Conservation (phyloP, 768 basidiomycete genomes). For the Collybiopsis luxurians region DNA sequence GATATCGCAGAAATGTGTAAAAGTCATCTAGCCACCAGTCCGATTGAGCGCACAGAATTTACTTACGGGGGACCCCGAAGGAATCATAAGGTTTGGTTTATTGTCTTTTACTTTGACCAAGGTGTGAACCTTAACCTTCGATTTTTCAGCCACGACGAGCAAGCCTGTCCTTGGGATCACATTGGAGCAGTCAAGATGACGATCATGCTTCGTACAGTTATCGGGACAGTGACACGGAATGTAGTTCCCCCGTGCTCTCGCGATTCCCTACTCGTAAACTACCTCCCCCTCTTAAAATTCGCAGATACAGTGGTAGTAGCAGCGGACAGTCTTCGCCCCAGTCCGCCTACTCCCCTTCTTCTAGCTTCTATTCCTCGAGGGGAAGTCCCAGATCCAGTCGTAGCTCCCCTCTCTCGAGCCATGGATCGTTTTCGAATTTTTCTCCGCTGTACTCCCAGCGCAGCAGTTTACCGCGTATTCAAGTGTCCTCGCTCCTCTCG, state of each 20-base stretch:
- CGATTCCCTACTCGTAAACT: slow-evolving; percentile 2
- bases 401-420: slow-evolving; percentile 43
- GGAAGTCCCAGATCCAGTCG: slow-evolving; percentile 46
- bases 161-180: not conserved
- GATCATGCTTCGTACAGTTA: not conserved
- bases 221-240: not conserved
- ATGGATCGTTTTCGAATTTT: slow-evolving; percentile 32
- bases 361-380: slow-evolving; percentile 26
- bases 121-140: not conserved
- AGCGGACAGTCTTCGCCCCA: slow-evolving; percentile 12
- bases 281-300: not conserved
- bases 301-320: not conserved
- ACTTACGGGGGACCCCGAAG: not conserved
- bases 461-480: slow-evolving; percentile 46
- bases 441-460: slow-evolving; percentile 33
- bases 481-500: slow-evolving; percentile 56
- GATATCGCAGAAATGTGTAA: not conserved
- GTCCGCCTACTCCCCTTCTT: slow-evolving; percentile 6
- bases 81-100: slow-evolving; percentile 6
- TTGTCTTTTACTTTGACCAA: not conserved
- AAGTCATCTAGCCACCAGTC: not conserved
- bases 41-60: not conserved
- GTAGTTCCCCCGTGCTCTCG: not conserved
- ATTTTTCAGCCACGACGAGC: not conserved
- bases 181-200: not conserved